Conservation (phyloP, 2,329 filamentous ascomycete species). For the Stachybotrys chartarum region DNA sequence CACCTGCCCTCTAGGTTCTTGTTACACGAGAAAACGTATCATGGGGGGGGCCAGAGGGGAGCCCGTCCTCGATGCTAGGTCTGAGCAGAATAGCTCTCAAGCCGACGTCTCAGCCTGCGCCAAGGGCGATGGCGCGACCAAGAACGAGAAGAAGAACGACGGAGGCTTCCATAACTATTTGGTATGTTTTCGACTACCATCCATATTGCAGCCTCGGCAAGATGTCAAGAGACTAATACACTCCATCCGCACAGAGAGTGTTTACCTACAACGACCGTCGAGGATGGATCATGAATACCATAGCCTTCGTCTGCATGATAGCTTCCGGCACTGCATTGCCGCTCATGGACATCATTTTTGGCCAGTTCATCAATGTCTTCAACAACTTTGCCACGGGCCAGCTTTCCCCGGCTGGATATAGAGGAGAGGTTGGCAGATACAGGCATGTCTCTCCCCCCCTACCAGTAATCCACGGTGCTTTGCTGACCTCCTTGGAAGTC, state of each 20-base stretch:
- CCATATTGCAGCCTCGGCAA: background rate
- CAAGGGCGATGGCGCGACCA: background rate
- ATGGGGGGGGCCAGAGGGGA: background rate
- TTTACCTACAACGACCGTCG: slow-evolving; percentile 29
- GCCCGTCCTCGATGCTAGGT: background rate
- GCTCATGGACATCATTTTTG: slow-evolving; percentile 54
- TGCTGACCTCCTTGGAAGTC: slow-evolving; percentile 19
- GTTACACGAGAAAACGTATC: background rate
- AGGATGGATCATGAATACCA: slow-evolving; percentile 27
- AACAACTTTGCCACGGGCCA: slow-evolving; percentile 44
- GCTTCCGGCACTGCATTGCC: slow-evolving; percentile 33
- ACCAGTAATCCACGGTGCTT: no score
- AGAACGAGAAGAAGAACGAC: slow-evolving; percentile 6
- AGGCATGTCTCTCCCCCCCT: slow-evolving; percentile 21
- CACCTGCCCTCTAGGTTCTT: background rate
- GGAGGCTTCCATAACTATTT: slow-evolving; percentile 18
- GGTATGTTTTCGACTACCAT: slow-evolving; percentile 5
- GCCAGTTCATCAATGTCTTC: slow-evolving; percentile 46
- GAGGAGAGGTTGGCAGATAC: slow-evolving; percentile 37
- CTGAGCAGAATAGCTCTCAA: background rate
- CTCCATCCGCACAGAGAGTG: slow-evolving; percentile 18
- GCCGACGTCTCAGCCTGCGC: background rate
- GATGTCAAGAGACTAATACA: background rate
- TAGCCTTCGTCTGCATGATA: slow-evolving; percentile 28
- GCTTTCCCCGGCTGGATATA: slow-evolving; percentile 38